Conservation (phyloP, 2,329 filamentous ascomycete species). For the Achaetomium macrosporum region DNA sequence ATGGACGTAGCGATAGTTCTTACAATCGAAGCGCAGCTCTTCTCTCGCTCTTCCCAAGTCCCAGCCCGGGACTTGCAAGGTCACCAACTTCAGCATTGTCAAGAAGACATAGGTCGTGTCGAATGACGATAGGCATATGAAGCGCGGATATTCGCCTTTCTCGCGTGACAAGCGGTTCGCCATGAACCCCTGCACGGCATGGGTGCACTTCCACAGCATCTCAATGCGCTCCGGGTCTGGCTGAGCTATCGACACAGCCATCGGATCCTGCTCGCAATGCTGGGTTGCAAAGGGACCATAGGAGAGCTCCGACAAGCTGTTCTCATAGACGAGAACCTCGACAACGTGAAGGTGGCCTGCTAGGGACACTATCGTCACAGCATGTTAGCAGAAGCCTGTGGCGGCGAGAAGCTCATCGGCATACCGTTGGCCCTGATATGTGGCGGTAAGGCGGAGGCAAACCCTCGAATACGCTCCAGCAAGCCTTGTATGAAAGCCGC, state of each 20-base stretch:
- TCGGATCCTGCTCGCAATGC: background rate
- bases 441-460: slow-evolving; percentile 33
- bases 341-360: slow-evolving; percentile 39
- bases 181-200: slow-evolving; percentile 38
- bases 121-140: slow-evolving; percentile 40
- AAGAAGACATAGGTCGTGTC: slow-evolving; percentile 45
- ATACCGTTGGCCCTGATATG: slow-evolving; percentile 29
- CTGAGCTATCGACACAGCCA: background rate
- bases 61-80: slow-evolving; percentile 42
- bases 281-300: background rate
- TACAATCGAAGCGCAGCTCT: slow-evolving; percentile 32
- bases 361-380: slow-evolving; percentile 28
- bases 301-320: slow-evolving; percentile 37
- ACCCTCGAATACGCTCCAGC: slow-evolving; percentile 38
- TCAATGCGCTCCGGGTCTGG: slow-evolving; percentile 35
- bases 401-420: background rate
- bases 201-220: slow-evolving; percentile 42
- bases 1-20: no score
- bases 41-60: slow-evolving; percentile 33
- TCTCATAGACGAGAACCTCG: slow-evolving; percentile 43
- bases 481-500: slow-evolving; percentile 39
- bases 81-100: slow-evolving; percentile 42
- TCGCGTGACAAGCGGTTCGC: slow-evolving; percentile 23
- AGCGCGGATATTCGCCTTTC: slow-evolving; percentile 32
- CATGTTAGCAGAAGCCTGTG: background rate